Percentiles rank a stretch among this genome's conserved stretches.
Conservation (phyloP, 208 protist species). For the Trypanosoma lewisi region DNA sequence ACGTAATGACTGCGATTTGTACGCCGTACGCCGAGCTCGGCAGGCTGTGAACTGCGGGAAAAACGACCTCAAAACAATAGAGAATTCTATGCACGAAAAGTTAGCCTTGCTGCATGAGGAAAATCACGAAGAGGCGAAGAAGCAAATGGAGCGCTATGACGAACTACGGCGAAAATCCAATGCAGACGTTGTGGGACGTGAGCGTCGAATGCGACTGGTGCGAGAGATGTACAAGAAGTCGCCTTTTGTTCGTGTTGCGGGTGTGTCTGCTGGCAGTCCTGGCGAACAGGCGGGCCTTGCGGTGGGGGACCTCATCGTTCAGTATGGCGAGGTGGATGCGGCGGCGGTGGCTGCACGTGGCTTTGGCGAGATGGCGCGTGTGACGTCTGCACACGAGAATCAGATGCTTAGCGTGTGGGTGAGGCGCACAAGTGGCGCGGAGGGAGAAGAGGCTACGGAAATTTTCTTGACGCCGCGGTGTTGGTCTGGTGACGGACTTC, state of each 20-base stretch:
- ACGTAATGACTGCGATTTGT: conserved; percentile 81
- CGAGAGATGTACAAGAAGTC: conserved; percentile 20
- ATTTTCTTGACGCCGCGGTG: conserved; percentile 61
- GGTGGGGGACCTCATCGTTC: conserved; percentile 42
- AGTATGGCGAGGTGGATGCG: conserved; percentile 59
- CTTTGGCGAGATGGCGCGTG: conserved; percentile 32
- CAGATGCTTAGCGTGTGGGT: conserved; percentile 66
- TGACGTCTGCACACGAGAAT: conserved; percentile 44
- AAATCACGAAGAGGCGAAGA: conserved; percentile 41
- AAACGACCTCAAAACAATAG: conserved; percentile 63
- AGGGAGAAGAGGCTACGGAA: conserved; percentile 31
- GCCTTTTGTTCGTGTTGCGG: conserved; percentile 47
- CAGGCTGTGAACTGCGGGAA: conserved; percentile 59
- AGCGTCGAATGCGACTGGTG: conserved; percentile 2
- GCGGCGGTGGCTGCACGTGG: conserved; percentile 29
- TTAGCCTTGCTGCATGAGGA: conserved; percentile 55
- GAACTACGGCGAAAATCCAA: conserved; percentile 25
- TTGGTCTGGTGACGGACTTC: conserved; percentile 65
- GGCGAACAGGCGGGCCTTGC: conserved; percentile 55
- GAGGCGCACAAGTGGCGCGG: conserved; percentile 22
- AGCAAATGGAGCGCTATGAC: conserved; percentile 4
- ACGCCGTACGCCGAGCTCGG: conserved; percentile 69
- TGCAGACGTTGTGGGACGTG: conserved; percentile 29
- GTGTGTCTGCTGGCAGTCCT: conserved; percentile 48
- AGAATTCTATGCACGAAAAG: conserved; percentile 52